Base-by-base conservation (phyloP, 495 filamentous ascomycete genomes). In the Ramalina peruviana region DNA sequence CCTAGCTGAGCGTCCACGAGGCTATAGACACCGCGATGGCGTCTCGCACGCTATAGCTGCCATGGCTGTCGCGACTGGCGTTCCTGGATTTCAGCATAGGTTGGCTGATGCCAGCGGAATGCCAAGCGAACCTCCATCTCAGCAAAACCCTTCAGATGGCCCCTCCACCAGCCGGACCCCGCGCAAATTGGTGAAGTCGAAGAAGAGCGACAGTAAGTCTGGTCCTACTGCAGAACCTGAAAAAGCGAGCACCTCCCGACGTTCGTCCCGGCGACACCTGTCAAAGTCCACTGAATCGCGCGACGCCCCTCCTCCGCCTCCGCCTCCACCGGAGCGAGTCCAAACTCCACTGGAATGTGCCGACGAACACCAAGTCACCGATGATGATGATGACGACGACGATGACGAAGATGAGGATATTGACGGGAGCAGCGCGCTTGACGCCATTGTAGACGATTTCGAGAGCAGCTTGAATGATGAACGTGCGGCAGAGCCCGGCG, bases 301-400 rank as follows among this genome's bases (percentile, higher is more conserved):
- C 36, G 60, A 71, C 30, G 60, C 73, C 38, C 67, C 77, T 11
- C 67, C 73, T 9, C 65, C 71, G 33, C 64, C 77, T 44, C 72
- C 70, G 0, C 71, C 58, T 75, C 30, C 76, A 21, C 52, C 63
- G 10, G 61, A 59, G 20, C 55, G 59, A 25, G 41, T 57, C 17
- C 64, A 68, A 48, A 65, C 80, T 53, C 78, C 84, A 0, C 65
- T 99, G 3, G 92, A 97, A 65, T 97, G 92, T 62, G 90, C 92
- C 21, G 93, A 97, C 65, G 92, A 97, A 66, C 81, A 82, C 60
- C 86, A 86, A 47, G 72, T 81, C 46, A 81, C 70, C 50, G 90
- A 93, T 36, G 87, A 85, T 23, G 82, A 84, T 26, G 93, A 97
- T 65, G 92, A 97, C 25, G 93, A 97, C 65, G 92, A 97, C 50